Base-by-base conservation (phyloP, 2,329 filamentous ascomycete species). In the Alternaria solani region DNA sequence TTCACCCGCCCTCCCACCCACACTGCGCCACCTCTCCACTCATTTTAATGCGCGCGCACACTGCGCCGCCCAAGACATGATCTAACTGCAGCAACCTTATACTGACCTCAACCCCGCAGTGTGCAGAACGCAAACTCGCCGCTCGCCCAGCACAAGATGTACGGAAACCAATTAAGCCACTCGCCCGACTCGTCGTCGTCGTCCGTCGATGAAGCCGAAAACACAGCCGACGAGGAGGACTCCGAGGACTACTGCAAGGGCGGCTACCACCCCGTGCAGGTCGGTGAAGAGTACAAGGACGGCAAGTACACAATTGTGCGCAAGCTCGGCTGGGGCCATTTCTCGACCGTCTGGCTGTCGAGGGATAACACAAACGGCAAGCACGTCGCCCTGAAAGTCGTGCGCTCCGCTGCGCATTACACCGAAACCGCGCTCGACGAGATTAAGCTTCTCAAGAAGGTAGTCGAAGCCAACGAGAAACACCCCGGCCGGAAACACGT, bases 181-280 rank as follows among this genome's bases (percentile, higher is more conserved):
- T 94, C 93, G 64, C 91, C 92, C 61, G 90, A 90, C 53, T 91
- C 91, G 54, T 87, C 89, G 57, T 92, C 89, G 62, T 91, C 91
- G 47, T 89, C 88, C 70, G 93, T 94, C 81, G 94, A 97, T 78
- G 82, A 81, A 63, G 88, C 91, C 79, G 94, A 97, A 74, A 94
- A 95, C 77, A 96, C 94, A 39, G 94, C 94, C 75, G 95, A 98
- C 78, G 95, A 99, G 82, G 95, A 99, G 82, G 95, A 99, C 81
- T 97, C 93, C 48, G 94, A 98, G 81, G 95, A 99, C 81, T 99
- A 99, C 84, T 97, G 94, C 87, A 98, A 98, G 82, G 95, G 95
- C 74, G 95, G 95, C 62, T 99, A 98, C 80, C 95, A 99, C 77
- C 95, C 95, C 3, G 95, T 99, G 51, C 87, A 89, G 72, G 91